Percentiles rank a stretch among this genome's conserved stretches.
These are phyloP conservation scores for Gossypium davidsonii DNA, from an alignment of 441 rosid species.

Conservation along the genomic window DNA sequence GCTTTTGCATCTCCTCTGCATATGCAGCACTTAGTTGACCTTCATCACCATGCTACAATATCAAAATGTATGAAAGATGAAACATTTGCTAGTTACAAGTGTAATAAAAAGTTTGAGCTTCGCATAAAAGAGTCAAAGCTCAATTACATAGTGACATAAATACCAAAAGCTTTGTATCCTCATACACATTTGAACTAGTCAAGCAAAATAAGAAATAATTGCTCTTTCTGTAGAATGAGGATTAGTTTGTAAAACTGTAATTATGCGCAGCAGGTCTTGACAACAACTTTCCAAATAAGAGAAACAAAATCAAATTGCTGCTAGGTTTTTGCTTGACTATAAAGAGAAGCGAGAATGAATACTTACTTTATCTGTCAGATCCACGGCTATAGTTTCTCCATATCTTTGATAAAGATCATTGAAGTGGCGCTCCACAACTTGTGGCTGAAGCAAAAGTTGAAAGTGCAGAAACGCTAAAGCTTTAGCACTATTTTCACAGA, in stretches of 20 bases:
- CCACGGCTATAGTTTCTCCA: slow-evolving; percentile 64
- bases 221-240: neutral
- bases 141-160: neutral
- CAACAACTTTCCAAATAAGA: neutral
- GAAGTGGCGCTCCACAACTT: slow-evolving; percentile 83
- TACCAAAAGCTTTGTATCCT: neutral
- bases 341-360: slow-evolving; percentile 16
- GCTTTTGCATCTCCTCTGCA: slow-evolving; percentile 71
- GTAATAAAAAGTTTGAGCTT: neutral
- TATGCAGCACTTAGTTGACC: slow-evolving; percentile 74
- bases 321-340: slow-evolving; percentile 10
- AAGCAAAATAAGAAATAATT: slow-evolving; percentile 5
- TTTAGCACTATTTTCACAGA: slow-evolving; percentile 16
- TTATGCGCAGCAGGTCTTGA: neutral
- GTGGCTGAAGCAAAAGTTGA: slow-evolving; percentile 44
- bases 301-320: neutral
- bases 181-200: neutral
- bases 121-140: neutral
- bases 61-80: slow-evolving; percentile 17
- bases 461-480: slow-evolving; percentile 8
- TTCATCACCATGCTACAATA: slow-evolving; percentile 80
- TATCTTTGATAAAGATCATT: slow-evolving; percentile 82
- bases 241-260: neutral
- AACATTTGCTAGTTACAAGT: slow-evolving; percentile 13
- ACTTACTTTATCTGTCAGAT: slow-evolving; percentile 77